A percentile compares a stretch with the other conserved stretches of the same genome.
These are phyloP conservation scores for Pythium rishiriense DNA, from an alignment of 352 stramenopile genomes.

Conservation along the genomic window DNA sequence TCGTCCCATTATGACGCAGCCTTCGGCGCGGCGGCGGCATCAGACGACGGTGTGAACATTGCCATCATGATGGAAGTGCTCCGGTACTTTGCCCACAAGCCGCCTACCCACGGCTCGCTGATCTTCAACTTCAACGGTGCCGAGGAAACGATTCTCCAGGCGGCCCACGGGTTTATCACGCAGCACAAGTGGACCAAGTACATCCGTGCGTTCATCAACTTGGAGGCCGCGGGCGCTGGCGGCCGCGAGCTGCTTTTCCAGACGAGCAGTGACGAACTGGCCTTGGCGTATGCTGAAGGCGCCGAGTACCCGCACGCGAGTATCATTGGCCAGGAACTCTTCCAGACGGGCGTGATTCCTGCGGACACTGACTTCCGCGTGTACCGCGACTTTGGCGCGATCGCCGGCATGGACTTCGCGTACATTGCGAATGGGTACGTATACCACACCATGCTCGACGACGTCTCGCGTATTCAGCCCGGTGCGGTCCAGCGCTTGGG, in stretches of 20 bases:
- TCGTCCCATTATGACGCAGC: constrained; percentile 82
- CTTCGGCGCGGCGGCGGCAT: constrained; percentile 65
- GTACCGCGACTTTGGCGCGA: constrained; percentile 69
- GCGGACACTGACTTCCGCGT: constrained; percentile 77
- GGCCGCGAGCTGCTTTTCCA: constrained; percentile 79
- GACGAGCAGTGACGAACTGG: constrained; percentile 72
- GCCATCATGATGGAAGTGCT: constrained; percentile 81
- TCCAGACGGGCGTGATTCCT: constrained; percentile 71
- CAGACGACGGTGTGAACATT: constrained; percentile 79
- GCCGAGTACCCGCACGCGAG: constrained; percentile 73
- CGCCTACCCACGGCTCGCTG: constrained; percentile 48
- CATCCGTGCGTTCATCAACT: constrained; percentile 79
- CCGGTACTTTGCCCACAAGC: constrained; percentile 40
- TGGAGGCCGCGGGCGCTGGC: constrained; percentile 70
- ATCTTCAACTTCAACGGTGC: constrained; percentile 86
- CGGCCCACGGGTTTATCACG: constrained; percentile 79
- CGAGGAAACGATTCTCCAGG: constrained; percentile 80
- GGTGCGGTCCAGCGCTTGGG: constrained; percentile 68
- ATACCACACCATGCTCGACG: constrained; percentile 74
- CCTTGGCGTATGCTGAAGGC: constrained; percentile 66
- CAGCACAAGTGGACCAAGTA: constrained; percentile 71
- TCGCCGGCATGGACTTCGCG: constrained; percentile 84
- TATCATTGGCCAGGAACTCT: constrained; percentile 79
- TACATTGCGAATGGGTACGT: constrained; percentile 84
- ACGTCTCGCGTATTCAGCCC: constrained; percentile 68